A percentile compares a stretch with the other conserved stretches of the same genome.
Evolutionary conservation across 73 alveolate species (phyloP).

Genomic region (Uronychia setigera): DNA sequence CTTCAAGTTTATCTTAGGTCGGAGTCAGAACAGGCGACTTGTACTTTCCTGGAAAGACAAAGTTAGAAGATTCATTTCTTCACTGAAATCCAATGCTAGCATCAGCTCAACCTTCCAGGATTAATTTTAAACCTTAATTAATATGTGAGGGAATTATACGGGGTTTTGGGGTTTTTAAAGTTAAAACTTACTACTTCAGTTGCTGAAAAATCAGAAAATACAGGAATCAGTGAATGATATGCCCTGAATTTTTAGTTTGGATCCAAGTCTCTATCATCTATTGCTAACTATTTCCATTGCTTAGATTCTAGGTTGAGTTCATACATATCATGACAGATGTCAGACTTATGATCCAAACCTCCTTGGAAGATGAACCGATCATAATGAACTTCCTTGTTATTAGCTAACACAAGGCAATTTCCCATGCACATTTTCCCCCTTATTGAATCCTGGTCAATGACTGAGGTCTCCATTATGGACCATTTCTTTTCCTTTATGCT

Average conservation of each 20-base stretch:
- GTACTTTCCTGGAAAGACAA: too few species aligned
- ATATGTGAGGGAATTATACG: too few species aligned
- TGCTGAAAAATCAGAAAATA: too few species aligned
- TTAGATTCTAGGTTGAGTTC: not conserved
- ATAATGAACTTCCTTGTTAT: not conserved
- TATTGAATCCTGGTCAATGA: not conserved
- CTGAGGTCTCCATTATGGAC: not conserved
- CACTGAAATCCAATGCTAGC: too few species aligned
- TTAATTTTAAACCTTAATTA: too few species aligned
- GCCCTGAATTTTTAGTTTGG: not conserved
- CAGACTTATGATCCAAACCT: slow-evolving; percentile 6
- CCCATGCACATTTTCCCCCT: slow-evolving; percentile 11
- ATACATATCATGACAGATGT: not conserved
- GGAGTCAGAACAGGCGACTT: too few species aligned
- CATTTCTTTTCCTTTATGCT: not conserved
- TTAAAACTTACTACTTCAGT: too few species aligned
- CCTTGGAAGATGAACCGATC: slow-evolving; percentile 7
- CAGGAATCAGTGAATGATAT: not conserved
- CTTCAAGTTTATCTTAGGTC: too few species aligned
- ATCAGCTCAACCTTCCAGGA: too few species aligned
- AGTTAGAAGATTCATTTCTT: too few species aligned
- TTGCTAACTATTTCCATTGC: not conserved
- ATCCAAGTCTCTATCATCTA: not conserved
- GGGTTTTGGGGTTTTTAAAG: too few species aligned
- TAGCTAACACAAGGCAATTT: not conserved